phyloP scores from a whole-genome alignment of 139 green algal species.

The Micromonas pusilla region DNA sequence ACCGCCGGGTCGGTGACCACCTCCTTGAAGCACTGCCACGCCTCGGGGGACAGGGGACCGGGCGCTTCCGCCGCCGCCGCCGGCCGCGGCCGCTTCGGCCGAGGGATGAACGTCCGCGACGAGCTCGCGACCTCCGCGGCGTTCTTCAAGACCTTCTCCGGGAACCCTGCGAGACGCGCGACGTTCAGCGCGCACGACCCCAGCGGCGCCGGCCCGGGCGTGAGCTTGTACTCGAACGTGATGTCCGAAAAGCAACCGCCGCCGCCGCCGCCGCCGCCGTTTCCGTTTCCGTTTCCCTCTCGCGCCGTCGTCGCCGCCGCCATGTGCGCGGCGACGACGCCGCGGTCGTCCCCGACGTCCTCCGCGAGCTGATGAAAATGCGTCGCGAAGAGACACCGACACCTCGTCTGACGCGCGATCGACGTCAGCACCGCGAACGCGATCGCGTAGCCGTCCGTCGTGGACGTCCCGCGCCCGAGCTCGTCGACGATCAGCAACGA shows the following conservation, averaged over 20 bases:
- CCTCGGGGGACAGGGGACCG: too few relatives aligned
- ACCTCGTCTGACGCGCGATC: slow-evolving; percentile 46
- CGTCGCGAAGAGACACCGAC: slow-evolving; percentile 79
- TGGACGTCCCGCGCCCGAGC: slow-evolving; percentile 86
- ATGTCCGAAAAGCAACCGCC: too few relatives aligned
- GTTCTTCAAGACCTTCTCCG: slow-evolving; percentile 23
- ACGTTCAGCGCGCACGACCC: slow-evolving; percentile 61
- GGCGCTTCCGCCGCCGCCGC: too few relatives aligned
- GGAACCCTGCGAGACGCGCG: slow-evolving; percentile 83
- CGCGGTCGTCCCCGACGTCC: too few relatives aligned
- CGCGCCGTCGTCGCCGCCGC: slow-evolving; percentile 46
- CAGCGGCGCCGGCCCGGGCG: not conserved
- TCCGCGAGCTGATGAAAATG: slow-evolving; percentile 91
- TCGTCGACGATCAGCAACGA: slow-evolving; percentile 92
- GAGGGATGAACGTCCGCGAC: too few relatives aligned
- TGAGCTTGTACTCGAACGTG: slow-evolving; percentile 15
- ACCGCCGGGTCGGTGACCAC: not conserved
- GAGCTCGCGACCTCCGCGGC: not conserved
- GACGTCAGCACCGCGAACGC: slow-evolving; percentile 91
- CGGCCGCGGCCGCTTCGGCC: too few relatives aligned
- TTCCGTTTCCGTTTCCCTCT: too few relatives aligned
- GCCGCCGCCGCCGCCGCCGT: too few relatives aligned
- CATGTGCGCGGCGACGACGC: too few relatives aligned
- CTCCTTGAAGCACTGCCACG: too few relatives aligned
- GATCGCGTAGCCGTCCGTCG: slow-evolving; percentile 93